These are phyloP conservation scores for Panus rudis DNA, from an alignment of 768 basidiomycete species.

Conservation along the genomic window DNA sequence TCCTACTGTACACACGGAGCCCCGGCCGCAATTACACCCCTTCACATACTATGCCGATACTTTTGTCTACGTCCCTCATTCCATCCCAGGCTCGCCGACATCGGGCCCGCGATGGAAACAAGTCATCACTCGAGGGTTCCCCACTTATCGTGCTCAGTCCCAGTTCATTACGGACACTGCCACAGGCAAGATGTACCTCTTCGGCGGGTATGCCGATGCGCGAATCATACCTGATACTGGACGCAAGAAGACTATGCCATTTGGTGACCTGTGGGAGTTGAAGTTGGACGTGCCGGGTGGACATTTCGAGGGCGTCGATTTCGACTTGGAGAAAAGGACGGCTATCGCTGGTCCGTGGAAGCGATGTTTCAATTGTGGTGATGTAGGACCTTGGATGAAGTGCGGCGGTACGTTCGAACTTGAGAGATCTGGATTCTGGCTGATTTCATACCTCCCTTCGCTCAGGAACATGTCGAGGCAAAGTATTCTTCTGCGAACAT, in stretches of 20 bases:
- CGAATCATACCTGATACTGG: slow-evolving; percentile 18
- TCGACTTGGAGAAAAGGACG: slow-evolving; percentile 27
- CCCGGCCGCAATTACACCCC: neutral
- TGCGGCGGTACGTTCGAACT: slow-evolving; percentile 28
- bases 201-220: slow-evolving; percentile 11
- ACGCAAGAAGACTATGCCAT: slow-evolving; percentile 26
- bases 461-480: too few species aligned
- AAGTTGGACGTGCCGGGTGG: slow-evolving; percentile 27
- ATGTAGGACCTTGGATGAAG: slow-evolving; percentile 27
- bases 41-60: slow-evolving; percentile 29
- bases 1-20: slow-evolving; percentile 6
- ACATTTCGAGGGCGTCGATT: slow-evolving; percentile 25
- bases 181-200: slow-evolving; percentile 28
- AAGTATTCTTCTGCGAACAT: slow-evolving; percentile 6
- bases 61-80: slow-evolving; percentile 31
- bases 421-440: too few species aligned
- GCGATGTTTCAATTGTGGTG: slow-evolving; percentile 31
- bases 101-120: slow-evolving; percentile 24
- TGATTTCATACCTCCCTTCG: too few species aligned
- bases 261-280: slow-evolving; percentile 32
- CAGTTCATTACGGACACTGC: slow-evolving; percentile 23
- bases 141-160: slow-evolving; percentile 29
- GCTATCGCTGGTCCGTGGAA: slow-evolving; percentile 31
- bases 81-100: too few species aligned
- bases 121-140: slow-evolving; percentile 31